Evolutionary conservation across 345 rosid species (phyloP), one percentile per base, ranked within the genome.

Genomic region (Aegle marmelos): DNA sequence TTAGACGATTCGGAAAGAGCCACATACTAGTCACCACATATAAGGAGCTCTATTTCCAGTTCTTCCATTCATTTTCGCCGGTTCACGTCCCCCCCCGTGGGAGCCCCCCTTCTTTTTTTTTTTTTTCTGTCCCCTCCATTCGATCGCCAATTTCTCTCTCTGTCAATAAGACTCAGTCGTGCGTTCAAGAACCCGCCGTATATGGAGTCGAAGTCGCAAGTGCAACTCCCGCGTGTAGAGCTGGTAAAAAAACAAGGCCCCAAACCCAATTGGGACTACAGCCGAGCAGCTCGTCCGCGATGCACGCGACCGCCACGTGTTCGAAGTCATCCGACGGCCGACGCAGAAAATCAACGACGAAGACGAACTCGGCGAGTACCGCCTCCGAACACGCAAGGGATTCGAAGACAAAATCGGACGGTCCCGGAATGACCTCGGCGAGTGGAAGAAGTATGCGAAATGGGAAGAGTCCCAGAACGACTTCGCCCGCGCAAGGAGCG

Each of bases 381-480:
- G 95, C 2, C 85, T 91, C 48, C 87, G 94, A 16, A 92, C 88
- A 62, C 74, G 95, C 22, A 89, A 92, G 74, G 95, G 92, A 74
- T 95, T 86, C 25, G 97, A 95, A 67, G 94, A 93, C 61, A 79
- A 81, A 69, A 91, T 95, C 57, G 84, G 97, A n/a, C 90, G 94
- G 7, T 91, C 88, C 2, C 70, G 92, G 60, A 85, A 94, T 91
- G 92, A 91, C 41, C 73, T 84, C 19, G 76, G 89, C 7, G 92
- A 85, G 1, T 93, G 97, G 97, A 84, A 89, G 5, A 93, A 88
- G 81, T 95, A 95, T 34, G 97, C 97, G 0, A 90, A 84, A 65
- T 95, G 97, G 98, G 98, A 95, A 74, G 98, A 95, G 79, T 90
- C 98, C 0, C 98, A 93, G 85, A 92, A 90, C 73, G 98, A 93